Percentiles rank a stretch among this genome's conserved stretches.
phyloP scores from a whole-genome alignment of 2,329 filamentous ascomycete genomes.

The Colletotrichum magnum region DNA sequence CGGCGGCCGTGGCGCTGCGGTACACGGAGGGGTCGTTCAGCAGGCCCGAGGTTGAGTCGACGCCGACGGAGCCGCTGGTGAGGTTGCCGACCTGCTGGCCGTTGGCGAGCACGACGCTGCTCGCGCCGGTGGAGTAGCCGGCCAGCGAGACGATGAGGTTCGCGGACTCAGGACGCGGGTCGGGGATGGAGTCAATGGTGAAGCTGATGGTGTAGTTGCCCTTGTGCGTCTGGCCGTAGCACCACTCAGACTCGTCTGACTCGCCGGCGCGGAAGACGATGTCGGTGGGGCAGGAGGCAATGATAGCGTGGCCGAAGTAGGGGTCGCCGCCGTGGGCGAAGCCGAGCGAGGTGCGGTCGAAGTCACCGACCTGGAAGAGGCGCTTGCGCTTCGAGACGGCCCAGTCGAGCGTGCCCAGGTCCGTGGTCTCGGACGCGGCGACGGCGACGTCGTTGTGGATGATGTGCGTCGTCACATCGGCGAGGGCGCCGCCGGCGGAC shows the following conservation, averaged over 20 bases:
- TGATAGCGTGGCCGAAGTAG: conserved; percentile 58
- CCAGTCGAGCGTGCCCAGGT: conserved; percentile 59
- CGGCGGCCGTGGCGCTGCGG: conserved; percentile 60
- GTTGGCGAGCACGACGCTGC: conserved; percentile 58
- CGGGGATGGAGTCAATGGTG: conserved; percentile 24
- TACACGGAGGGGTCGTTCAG: conserved; percentile 62
- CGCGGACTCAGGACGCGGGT: conserved; percentile 45
- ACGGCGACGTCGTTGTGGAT: conserved; percentile 57
- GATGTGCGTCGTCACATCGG: conserved; percentile 61
- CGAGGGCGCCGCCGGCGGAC: conserved; percentile 60
- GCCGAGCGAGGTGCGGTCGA: conserved; percentile 38
- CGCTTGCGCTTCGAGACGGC: conserved; percentile 51
- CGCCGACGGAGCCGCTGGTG: conserved; percentile 47
- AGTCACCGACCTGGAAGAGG: conserved; percentile 58
- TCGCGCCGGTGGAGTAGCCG: conserved; percentile 59
- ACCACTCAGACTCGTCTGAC: conserved; percentile 60
- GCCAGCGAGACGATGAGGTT: conserved; percentile 59
- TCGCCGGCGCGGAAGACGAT: conserved; percentile 59
- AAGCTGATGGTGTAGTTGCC: conserved; percentile 55
- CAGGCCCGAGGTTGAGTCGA: conserved; percentile 43
- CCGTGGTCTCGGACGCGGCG: conserved; percentile 48
- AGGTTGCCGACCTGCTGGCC: conserved; percentile 56
- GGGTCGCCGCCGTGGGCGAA: conserved; percentile 45
- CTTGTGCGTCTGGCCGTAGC: conserved; percentile 59
- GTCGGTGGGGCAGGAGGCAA: conserved; percentile 59